Percentiles rank a stretch among this genome's conserved stretches.
phyloP scores from a whole-genome alignment of 129 eudicot genomes.

The Flaveria brownii region DNA sequence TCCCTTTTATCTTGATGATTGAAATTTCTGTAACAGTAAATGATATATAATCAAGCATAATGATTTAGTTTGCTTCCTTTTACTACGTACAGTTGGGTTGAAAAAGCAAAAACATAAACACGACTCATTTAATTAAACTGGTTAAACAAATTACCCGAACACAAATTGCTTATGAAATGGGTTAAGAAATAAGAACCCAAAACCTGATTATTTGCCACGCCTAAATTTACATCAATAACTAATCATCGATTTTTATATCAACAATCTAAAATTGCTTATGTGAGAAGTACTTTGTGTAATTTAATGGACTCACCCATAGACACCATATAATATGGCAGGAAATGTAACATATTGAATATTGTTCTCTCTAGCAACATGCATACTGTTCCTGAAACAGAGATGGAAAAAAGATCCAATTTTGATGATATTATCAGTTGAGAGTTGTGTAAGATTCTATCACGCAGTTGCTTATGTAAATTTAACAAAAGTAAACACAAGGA shows the following conservation, averaged over 20 bases:
- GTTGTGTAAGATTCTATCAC: neutral
- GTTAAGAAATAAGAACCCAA: neutral
- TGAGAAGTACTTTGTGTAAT: neutral
- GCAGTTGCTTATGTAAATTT: neutral
- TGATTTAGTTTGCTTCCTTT: too few species aligned
- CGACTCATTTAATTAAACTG: neutral
- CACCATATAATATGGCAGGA: constrained; percentile 89
- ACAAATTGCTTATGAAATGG: neutral
- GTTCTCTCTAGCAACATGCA: constrained; percentile 72
- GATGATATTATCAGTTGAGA: neutral
- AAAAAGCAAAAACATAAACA: too few species aligned
- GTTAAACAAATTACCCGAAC: neutral
- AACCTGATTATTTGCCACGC: neutral
- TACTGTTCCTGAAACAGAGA: constrained; percentile 63
- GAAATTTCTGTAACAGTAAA: too few species aligned
- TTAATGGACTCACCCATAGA: constrained; percentile 55
- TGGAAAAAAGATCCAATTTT: neutral
- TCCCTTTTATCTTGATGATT: too few species aligned
- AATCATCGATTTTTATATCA: neutral
- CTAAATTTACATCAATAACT: neutral
- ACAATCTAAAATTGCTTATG: neutral
- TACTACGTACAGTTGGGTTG: too few species aligned
- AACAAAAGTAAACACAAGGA: too few species aligned
- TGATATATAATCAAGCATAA: too few species aligned
- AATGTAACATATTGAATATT: constrained; percentile 85